Base-by-base conservation (phyloP, 2,329 filamentous ascomycete species). In the Beauveria sp. region DNA sequence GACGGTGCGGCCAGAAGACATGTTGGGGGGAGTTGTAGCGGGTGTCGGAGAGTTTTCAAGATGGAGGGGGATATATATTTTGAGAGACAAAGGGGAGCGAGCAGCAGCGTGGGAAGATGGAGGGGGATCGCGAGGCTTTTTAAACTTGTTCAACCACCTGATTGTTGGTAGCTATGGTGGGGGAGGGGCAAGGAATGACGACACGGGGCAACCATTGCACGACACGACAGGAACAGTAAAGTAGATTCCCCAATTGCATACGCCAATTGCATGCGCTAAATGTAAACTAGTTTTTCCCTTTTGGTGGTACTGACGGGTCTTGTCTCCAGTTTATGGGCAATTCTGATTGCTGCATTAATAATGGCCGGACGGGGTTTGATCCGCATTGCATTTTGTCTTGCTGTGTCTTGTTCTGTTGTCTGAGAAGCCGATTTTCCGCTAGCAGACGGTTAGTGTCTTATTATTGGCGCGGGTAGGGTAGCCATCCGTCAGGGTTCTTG, bases 1-100 rank as follows among this genome's bases (percentile, higher is more conserved):
- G 65, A 83, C 80, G 72, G 80, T 72, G 63, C 68, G 72, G 60
- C 76, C 80, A 69, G 77, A 75, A 69, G 84, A 86, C 84, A 87
- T 86, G 64, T 55, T 37, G 55, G 30, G 41, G 47, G 3, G 12
- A n/a, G 20, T 41, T 44, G 10, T n/a, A 28, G 4, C 4, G 26
- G 41, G 41, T 37, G 18, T 47, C n/a, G 4, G 26, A 16, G 18
- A 30, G 4, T 43, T 43, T 16, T 12, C 18, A 20, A n/a, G 34
- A 44, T 8, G 7, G 43, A 5, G 12, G 26, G 26, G 6, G 28
- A 14, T 10, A 37, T 37, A 16, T 37, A 6, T 2, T 37, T 16
- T 2, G 12, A 37, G 34, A 16, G 34, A 16, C 5, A 1, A 16
- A 16, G 5, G 30, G 5, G 30, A 34, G 12, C 4, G 30, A 4